Evolutionary conservation across 352 stramenopile genomes (phyloP).

Genomic region (Phytophthora palmivora): DNA sequence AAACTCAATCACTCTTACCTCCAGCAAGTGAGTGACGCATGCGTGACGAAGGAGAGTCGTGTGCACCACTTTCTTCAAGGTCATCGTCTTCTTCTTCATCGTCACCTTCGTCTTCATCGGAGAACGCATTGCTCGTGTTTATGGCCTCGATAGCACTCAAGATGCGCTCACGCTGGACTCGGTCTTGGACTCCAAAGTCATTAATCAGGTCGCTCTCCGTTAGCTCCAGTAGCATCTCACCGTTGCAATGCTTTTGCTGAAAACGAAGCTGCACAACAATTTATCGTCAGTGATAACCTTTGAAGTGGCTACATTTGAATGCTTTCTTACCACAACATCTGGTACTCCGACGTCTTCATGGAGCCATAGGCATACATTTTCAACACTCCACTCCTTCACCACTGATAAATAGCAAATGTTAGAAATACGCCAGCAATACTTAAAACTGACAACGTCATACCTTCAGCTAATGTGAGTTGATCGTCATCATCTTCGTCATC

Average conservation of each 20-base stretch:
- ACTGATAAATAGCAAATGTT: conserved; percentile 35
- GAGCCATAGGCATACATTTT: conserved; percentile 84
- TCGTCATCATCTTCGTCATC: conserved; percentile 63
- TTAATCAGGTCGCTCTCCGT: conserved; percentile 82
- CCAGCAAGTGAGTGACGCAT: conserved; percentile 22
- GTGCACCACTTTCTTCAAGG: conserved; percentile 21
- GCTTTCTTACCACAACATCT: conserved; percentile 65
- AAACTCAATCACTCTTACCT: conserved; percentile 15
- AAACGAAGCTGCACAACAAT: conserved; percentile 58
- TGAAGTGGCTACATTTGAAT: neutral
- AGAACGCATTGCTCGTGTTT: conserved; percentile 74
- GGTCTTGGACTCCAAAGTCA: conserved; percentile 75
- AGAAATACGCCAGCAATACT: neutral
- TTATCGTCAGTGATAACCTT: neutral
- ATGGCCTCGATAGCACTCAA: conserved; percentile 80
- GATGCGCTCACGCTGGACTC: conserved; percentile 71
- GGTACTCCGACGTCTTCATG: conserved; percentile 77
- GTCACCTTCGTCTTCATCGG: conserved; percentile 63
- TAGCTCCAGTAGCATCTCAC: conserved; percentile 74
- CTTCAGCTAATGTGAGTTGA: conserved; percentile 71
- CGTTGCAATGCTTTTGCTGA: conserved; percentile 68
- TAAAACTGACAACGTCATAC: conserved; percentile 14
- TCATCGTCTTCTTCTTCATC: conserved; percentile 55
- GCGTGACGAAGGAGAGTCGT: neutral
- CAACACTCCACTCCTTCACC: conserved; percentile 81